Conservation (phyloP, 768 basidiomycete genomes). For the Leccinum disarticulatum region DNA sequence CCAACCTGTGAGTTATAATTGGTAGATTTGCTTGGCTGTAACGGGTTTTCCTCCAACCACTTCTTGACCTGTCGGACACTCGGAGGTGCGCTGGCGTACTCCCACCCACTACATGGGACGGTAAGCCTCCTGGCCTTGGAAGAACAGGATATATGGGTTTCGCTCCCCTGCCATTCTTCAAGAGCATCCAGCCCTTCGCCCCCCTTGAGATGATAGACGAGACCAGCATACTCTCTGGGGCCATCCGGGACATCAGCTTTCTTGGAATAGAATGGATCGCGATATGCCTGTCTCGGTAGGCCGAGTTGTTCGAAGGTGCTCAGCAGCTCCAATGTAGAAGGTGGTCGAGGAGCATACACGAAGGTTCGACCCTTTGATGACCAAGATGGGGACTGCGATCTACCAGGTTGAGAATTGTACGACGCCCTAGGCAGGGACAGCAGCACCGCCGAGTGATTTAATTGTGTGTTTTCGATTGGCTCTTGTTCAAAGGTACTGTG, state of each 20-base stretch:
- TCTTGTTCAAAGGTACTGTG: conserved; percentile 19
- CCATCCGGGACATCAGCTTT: conserved; percentile 63
- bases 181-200: conserved; percentile 55
- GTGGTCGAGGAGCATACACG: conserved; percentile 50
- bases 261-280: conserved; percentile 78
- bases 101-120: conserved; percentile 64
- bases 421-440: conserved; percentile 18
- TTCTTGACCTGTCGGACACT: conserved; percentile 49
- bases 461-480: background rate
- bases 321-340: conserved; percentile 47
- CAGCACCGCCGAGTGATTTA: background rate
- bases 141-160: conserved; percentile 4
- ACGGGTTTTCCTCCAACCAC: conserved; percentile 46
- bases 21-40: conserved; percentile 14
- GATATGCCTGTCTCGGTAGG: conserved; percentile 64
- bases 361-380: conserved; percentile 28
- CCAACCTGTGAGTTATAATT: conserved; percentile 53
- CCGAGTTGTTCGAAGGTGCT: conserved; percentile 44
- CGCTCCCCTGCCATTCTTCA: conserved; percentile 53
- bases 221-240: conserved; percentile 77
- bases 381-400: conserved; percentile 5
- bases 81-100: conserved; percentile 74
- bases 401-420: conserved; percentile 7
- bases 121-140: conserved; percentile 6
- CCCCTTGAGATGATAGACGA: conserved; percentile 70